Percentiles rank a stretch among this genome's conserved stretches.
phyloP scores from a whole-genome alignment of 305 asterid genomes.

The Solanum aculeatissimum region DNA sequence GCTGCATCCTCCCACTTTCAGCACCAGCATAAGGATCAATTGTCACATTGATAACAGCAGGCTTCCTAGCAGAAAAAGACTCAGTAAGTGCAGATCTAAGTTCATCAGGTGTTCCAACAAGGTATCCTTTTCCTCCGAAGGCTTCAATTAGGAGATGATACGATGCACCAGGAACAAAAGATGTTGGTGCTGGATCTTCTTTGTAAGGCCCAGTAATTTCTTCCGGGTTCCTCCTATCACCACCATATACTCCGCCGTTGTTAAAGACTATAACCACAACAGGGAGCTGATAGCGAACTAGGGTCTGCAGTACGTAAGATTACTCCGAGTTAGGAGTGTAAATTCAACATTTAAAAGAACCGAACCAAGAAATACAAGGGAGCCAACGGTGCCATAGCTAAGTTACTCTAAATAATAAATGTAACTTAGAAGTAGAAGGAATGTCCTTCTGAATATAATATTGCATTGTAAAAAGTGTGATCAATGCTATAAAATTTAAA shows the following conservation, averaged over 20 bases:
- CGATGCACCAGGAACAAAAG: conserved; percentile 69
- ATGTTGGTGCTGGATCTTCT: conserved; percentile 88
- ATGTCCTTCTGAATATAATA: background rate
- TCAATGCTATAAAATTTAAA: background rate
- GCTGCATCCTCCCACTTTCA: conserved; percentile 84
- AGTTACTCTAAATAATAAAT: background rate
- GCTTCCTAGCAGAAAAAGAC: conserved; percentile 60
- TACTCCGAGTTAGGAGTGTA: background rate
- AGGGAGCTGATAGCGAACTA: conserved; percentile 75
- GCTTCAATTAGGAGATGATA: conserved; percentile 69
- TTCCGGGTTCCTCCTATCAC: conserved; percentile 69
- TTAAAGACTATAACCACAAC: conserved; percentile 88
- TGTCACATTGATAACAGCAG: conserved; percentile 63
- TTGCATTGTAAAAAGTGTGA: background rate
- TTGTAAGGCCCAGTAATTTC: conserved; percentile 77
- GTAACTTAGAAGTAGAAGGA: background rate
- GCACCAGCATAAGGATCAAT: conserved; percentile 80
- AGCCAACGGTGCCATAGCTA: background rate
- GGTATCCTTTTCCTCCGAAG: conserved; percentile 84
- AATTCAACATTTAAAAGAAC: background rate
- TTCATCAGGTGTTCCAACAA: conserved; percentile 66
- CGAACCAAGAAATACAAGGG: background rate
- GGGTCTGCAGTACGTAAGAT: conserved; percentile 36
- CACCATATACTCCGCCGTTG: conserved; percentile 87
- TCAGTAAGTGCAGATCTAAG: conserved; percentile 61